phyloP scores from a whole-genome alignment of 2,329 filamentous ascomycete genomes.

The Nothophoma quercina region DNA sequence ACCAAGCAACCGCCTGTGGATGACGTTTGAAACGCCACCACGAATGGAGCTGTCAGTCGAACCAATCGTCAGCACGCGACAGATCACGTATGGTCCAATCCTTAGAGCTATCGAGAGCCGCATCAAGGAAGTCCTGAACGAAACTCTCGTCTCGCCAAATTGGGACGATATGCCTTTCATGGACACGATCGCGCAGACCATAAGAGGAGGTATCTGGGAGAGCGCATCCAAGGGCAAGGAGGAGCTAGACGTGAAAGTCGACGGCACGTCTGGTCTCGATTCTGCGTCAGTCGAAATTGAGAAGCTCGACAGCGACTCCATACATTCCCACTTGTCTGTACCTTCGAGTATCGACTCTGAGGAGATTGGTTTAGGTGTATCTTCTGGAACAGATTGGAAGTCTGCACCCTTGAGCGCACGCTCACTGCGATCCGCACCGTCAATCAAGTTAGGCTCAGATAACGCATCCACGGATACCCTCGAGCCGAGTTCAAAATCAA shows the following conservation, averaged over 20 bases:
- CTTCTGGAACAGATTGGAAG: conserved; percentile 35
- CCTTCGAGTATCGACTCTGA: conserved; percentile 31
- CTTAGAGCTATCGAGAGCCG: conserved; percentile 92
- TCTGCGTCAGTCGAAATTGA: conserved; percentile 28
- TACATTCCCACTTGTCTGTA: conserved; percentile 31
- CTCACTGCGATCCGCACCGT: conserved; percentile 67
- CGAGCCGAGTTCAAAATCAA: conserved; percentile 69
- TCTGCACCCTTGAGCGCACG: conserved; percentile 54
- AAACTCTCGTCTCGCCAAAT: conserved; percentile 89
- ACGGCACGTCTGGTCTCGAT: conserved; percentile 15
- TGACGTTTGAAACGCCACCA: conserved; percentile 92
- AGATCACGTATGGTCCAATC: conserved; percentile 94
- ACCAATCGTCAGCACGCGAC: conserved; percentile 91
- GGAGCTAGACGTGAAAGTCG: conserved; percentile 21
- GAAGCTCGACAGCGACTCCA: conserved; percentile 30
- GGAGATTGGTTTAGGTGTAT: conserved; percentile 27
- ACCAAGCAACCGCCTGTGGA: conserved; percentile 95
- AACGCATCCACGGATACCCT: conserved; percentile 65
- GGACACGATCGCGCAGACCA: conserved; percentile 76
- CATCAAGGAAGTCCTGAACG: conserved; percentile 91
- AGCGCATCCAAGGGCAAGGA: conserved; percentile 32
- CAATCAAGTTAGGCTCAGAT: conserved; percentile 70
- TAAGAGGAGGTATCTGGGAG: conserved; percentile 85
- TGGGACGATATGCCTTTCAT: conserved; percentile 97
- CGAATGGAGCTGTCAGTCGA: conserved; percentile 95